Percentiles rank a stretch among this genome's conserved stretches.
Evolutionary conservation across 2,329 filamentous ascomycete species (phyloP).

Genomic region (Fusarium coicis): DNA sequence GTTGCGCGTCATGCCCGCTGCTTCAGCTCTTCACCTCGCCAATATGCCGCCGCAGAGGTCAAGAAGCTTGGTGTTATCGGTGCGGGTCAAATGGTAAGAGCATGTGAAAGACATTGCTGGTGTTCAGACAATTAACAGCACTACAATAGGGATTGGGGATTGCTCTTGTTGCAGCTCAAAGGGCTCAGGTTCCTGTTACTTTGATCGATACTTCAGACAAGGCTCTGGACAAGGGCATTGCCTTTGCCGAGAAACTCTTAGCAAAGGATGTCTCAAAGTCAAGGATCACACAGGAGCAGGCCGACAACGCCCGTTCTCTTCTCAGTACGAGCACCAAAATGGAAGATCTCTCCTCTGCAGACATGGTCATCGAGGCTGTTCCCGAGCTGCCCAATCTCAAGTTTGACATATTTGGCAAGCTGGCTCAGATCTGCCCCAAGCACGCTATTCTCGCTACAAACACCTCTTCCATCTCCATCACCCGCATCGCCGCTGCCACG

Average conservation of each 20-base stretch:
- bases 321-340: constrained; percentile 78
- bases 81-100: constrained; percentile 90
- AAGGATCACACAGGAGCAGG: constrained; percentile 83
- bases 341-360: constrained; percentile 81
- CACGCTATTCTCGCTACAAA: constrained; percentile 96
- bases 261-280: constrained; percentile 92
- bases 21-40: constrained; percentile 76
- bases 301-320: constrained; percentile 76
- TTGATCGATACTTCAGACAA: constrained; percentile 86
- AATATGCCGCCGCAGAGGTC: constrained; percentile 72
- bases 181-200: constrained; percentile 83
- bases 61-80: constrained; percentile 92
- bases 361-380: constrained; percentile 98
- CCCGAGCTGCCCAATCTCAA: constrained; percentile 92
- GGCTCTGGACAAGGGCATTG: constrained; percentile 87
- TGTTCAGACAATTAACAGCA: constrained; percentile 26
- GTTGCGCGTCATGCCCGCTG: constrained; percentile 58
- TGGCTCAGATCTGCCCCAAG: constrained; percentile 82
- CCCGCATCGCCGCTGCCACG: constrained; percentile 90
- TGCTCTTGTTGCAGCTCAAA: constrained; percentile 90
- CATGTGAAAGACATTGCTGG: constrained; percentile 50
- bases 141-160: constrained; percentile 84
- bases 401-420: constrained; percentile 83
- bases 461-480: constrained; percentile 98
- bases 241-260: constrained; percentile 93